Base-by-base conservation (phyloP, 2,329 filamentous ascomycete genomes). In the Xylaria sp. region DNA sequence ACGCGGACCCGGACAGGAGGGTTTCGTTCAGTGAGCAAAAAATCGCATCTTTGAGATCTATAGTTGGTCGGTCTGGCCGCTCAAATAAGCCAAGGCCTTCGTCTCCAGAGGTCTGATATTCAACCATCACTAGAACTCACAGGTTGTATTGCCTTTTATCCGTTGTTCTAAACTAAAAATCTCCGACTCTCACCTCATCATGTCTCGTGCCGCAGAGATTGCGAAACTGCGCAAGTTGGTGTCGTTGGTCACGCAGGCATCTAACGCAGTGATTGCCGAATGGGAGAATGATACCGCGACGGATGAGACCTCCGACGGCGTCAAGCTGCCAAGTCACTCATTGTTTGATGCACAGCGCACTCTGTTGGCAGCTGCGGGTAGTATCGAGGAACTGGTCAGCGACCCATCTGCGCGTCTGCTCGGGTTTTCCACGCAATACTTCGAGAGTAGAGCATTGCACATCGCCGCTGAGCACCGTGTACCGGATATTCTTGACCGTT, bases 341-440 rank as follows among this genome's bases (percentile, higher is more conserved):
- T 59, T 74, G n/a, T 73, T 70, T 54, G 68, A 75, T 48, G 72
- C 71, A 5, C 71, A 73, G 57, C 64, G 70, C 19, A 69, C 67
- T 2, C 61, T 75, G 7, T 60, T 73, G 2, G 67, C 72, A 4
- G 67, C 72, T 2, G 67, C 72, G 6, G 73, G 74, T 2, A 68
- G 66, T 55, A 63, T 76, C 18, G 72, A 69, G 0, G 73, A 74
- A 60, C 64, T 75, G 1, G 68, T 74, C 16, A 66, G 66, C 52
- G 68, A 74, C 50, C 73, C 74, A 4, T 65, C 65, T 30, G 61
- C 57, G 18, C 66, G 73, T 8, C 56, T 76, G 2, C 57, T 72
- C 2, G 71, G 75, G 62, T 68, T 76, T 7, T 67, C 69, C 4
- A 64, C 68, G 10, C 71, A 73, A 61, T 73, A 73, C 53, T 73